phyloP scores from a whole-genome alignment of 2,329 filamentous ascomycete genomes.

The Talaromyces sp. region DNA sequence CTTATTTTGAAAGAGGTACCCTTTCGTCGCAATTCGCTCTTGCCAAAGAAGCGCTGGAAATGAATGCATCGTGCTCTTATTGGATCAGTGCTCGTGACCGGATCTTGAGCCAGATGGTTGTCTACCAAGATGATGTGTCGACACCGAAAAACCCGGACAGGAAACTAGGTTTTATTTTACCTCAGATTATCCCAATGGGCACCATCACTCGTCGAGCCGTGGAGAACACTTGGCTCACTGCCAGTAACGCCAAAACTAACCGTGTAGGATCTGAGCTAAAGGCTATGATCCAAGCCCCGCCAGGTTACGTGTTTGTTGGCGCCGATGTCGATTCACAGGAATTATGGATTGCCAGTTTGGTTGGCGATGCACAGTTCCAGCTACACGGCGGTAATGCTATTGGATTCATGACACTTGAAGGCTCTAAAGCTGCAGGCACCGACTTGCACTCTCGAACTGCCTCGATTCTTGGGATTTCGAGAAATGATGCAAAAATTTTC shows the following conservation, averaged over 20 bases:
- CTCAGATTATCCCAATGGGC: constrained; percentile 96
- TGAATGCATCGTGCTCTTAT: constrained; percentile 98
- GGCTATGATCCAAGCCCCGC: constrained; percentile 88
- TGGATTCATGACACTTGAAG: constrained; percentile 98
- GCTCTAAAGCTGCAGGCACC: constrained; percentile 87
- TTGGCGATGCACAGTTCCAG: constrained; percentile 92
- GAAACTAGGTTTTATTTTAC: constrained; percentile 77
- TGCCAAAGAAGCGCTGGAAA: constrained; percentile 90
- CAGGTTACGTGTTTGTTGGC: constrained; percentile 89
- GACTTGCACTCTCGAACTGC: constrained; percentile 94
- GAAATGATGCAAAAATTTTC: constrained; percentile 95
- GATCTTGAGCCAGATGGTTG: constrained; percentile 92
- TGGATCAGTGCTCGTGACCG: constrained; percentile 95
- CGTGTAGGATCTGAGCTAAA: constrained; percentile 95
- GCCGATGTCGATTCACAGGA: constrained; percentile 97
- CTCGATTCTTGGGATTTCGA: constrained; percentile 82
- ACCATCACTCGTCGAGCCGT: constrained; percentile 92
- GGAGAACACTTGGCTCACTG: constrained; percentile 97
- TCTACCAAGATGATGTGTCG: constrained; percentile 66
- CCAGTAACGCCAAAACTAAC: constrained; percentile 93
- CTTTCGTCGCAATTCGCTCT: constrained; percentile 84
- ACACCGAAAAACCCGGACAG: constrained; percentile 11
- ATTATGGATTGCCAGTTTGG: constrained; percentile 93
- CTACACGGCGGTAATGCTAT: constrained; percentile 95
- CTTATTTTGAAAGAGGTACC: constrained; percentile 85